A percentile compares a stretch with the other conserved stretches of the same genome.
phyloP scores from a whole-genome alignment of 306 rosid genomes.

The Castanea crenata region DNA sequence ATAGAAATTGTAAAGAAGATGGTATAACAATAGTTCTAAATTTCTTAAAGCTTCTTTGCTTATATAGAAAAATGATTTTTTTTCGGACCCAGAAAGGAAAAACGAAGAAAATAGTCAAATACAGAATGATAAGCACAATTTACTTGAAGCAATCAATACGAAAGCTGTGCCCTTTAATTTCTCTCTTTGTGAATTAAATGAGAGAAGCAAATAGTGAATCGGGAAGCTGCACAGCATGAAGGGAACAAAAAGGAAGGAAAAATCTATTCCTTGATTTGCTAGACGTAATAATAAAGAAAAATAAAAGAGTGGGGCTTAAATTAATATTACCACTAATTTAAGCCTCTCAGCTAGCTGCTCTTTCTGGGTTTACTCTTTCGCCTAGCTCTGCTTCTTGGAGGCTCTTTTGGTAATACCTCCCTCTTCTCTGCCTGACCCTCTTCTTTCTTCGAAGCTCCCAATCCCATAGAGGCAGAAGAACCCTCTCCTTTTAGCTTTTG shows the following conservation, averaged over 20 bases:
- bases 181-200: constrained; percentile 2
- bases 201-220: background rate
- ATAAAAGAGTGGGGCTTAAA: background rate
- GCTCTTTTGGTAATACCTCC: constrained; percentile 24
- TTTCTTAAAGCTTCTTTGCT: no score
- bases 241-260: background rate
- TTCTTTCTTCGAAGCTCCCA: constrained; percentile 26
- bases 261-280: background rate
- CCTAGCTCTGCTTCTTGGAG: constrained; percentile 66
- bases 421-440: constrained; percentile 9
- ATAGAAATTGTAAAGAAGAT: background rate
- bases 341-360: constrained; percentile 40
- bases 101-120: background rate
- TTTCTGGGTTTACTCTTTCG: constrained; percentile 86
- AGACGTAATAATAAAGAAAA: background rate
- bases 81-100: background rate
- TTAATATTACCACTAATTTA: background rate
- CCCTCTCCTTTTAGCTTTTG: constrained; percentile 24
- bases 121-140: background rate
- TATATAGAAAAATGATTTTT: background rate
- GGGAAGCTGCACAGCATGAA: background rate
- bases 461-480: constrained; percentile 24
- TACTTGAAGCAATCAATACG: constrained; percentile 10
- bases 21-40: background rate
- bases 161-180: background rate